Conservation (phyloP, 495 filamentous ascomycete genomes). For the Podospora pseudopauciseta region DNA sequence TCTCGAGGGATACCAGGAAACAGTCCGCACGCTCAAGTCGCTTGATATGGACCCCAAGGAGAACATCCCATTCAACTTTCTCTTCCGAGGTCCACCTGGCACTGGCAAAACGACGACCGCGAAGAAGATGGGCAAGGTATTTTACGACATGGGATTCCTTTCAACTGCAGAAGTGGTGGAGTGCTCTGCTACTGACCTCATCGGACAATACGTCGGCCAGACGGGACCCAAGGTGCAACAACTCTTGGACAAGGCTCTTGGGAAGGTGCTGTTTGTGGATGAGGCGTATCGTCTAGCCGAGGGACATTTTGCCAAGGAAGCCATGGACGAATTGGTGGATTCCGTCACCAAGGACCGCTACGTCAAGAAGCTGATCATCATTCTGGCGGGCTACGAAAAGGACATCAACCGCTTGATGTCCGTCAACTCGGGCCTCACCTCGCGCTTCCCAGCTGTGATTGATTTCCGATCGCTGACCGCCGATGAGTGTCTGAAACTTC, state of each 20-base stretch:
- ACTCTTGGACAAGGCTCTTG: slow-evolving; percentile 56
- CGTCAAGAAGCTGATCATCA: slow-evolving; percentile 61
- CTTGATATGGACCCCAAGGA: slow-evolving; percentile 58
- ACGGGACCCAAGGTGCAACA: slow-evolving; percentile 61
- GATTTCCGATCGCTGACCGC: slow-evolving; percentile 46
- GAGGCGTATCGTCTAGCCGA: slow-evolving; percentile 62
- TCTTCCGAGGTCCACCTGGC: slow-evolving; percentile 43
- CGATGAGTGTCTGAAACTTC: slow-evolving; percentile 45
- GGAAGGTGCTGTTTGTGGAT: slow-evolving; percentile 64
- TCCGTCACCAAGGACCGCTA: slow-evolving; percentile 62
- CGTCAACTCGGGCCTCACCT: slow-evolving; percentile 56
- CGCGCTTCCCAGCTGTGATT: slow-evolving; percentile 59
- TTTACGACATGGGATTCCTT: slow-evolving; percentile 64
- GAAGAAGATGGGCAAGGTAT: slow-evolving; percentile 62
- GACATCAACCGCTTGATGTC: slow-evolving; percentile 70
- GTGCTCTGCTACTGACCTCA: slow-evolving; percentile 54
- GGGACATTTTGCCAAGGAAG: slow-evolving; percentile 62
- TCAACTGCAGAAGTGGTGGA: slow-evolving; percentile 51
- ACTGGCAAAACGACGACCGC: slow-evolving; percentile 72
- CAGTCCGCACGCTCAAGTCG: slow-evolving; percentile 49
- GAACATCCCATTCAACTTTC: slow-evolving; percentile 41
- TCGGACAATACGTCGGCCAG: slow-evolving; percentile 60
- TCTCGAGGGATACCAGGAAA: slow-evolving; percentile 58
- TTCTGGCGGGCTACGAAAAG: slow-evolving; percentile 68
- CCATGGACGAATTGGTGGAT: slow-evolving; percentile 71